These are phyloP conservation scores for Cercospora brassicicola DNA, from an alignment of 2,329 filamentous ascomycete species.

Conservation along the genomic window DNA sequence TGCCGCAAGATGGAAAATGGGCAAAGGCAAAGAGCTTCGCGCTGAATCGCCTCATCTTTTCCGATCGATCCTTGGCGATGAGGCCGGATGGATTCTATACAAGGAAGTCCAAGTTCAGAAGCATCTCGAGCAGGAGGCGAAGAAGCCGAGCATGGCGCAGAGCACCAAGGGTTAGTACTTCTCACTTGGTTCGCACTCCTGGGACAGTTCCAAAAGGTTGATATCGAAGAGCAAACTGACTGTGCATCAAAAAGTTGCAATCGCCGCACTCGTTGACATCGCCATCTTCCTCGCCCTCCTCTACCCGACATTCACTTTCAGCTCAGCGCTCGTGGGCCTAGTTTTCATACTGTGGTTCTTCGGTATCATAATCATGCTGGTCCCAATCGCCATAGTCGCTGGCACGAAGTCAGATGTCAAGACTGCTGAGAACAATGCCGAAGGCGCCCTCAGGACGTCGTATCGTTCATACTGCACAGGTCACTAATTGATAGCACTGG, in stretches of 20 bases:
- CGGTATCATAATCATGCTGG: not conserved
- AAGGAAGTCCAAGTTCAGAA: slow-evolving; percentile 13
- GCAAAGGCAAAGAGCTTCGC: slow-evolving; percentile 24
- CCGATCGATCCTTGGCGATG: slow-evolving; percentile 22
- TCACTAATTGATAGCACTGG: not conserved
- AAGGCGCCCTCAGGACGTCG: not conserved
- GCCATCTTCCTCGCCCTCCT: not conserved
- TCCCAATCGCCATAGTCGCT: not conserved
- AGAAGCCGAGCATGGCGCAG: not conserved
- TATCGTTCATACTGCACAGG: not conserved
- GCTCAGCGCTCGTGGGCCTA: not conserved
- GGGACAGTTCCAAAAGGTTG: too few species aligned
- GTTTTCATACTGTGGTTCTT: not conserved
- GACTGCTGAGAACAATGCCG: not conserved
- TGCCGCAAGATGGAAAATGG: slow-evolving; percentile 22
- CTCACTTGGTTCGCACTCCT: too few species aligned
- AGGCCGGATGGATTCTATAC: slow-evolving; percentile 17
- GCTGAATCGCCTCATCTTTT: slow-evolving; percentile 19
- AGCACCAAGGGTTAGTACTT: not conserved
- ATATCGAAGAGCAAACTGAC: not conserved
- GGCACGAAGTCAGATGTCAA: not conserved
- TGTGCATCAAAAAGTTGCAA: not conserved
- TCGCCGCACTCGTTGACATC: not conserved
- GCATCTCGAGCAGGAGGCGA: not conserved
- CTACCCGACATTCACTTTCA: not conserved